Evolutionary conservation across 305 asterid species (phyloP), one percentile per base, ranked within the genome.

Genomic region (Fraxinus angustifolia): DNA sequence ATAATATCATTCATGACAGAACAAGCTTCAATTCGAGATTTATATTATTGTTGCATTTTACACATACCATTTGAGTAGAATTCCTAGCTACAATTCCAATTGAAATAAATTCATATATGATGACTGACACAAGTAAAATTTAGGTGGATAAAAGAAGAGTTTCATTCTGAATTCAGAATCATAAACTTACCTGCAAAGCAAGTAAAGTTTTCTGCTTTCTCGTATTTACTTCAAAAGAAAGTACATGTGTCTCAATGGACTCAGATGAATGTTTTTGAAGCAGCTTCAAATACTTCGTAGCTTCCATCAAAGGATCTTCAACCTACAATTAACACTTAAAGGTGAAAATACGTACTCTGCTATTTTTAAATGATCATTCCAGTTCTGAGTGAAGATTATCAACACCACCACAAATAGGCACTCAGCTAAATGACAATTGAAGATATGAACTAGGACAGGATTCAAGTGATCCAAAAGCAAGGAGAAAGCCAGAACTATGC

Each of bases 221-320:
- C 91, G 87, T 92, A 86, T 96, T 89, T 82, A 94, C 98, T 93
- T 96, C 99, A 82, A 94, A 96, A 50, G 98, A 94, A 56, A 94
- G 92, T 73, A 93, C 83, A 83, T 96, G 98, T 7, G 98, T 94
- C 88, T 92, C 97, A 80, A 93, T 83, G 84, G 82, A 88, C 83
- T 96, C 91, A 82, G 97, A 86, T 76, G 99, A 96, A 82, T 96
- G 97, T 85, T 91, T 92, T 91, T 94, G 99, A 56, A 94, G 98
- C 77, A 92, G 93, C 91, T 93, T 96, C 92, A 94, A 87, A 91
- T 92, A 94, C 90, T 93, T 96, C 8, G 98, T 92, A 79, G 98
- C 99, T 91, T 96, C 98, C 50, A 78, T 80, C 87, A 94, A 75
- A 76, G 98, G 97, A 86, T 93, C 96, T 88, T 96, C 99, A 81